These are phyloP conservation scores for Cercospora sp. DNA, from an alignment of 2,329 filamentous ascomycete genomes.

Conservation along the genomic window DNA sequence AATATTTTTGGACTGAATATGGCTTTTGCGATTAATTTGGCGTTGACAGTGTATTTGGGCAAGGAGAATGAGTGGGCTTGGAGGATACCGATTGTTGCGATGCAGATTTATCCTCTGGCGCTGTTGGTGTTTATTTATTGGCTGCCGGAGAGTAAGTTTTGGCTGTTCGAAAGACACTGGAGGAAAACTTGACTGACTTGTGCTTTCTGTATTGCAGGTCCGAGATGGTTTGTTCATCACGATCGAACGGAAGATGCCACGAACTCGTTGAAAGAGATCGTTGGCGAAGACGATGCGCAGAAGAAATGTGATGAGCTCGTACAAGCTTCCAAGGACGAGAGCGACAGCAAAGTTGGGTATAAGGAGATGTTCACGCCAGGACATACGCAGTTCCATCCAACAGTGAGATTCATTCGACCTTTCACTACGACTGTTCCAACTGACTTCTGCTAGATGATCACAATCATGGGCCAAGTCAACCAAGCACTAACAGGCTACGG, in stretches of 20 bases:
- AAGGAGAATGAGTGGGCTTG: slow-evolving; percentile 62
- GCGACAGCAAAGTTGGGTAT: slow-evolving; percentile 50
- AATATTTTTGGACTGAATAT: slow-evolving; percentile 64
- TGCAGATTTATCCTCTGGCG: slow-evolving; percentile 60
- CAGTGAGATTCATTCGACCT: slow-evolving; percentile 26
- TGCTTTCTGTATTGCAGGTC: slow-evolving; percentile 32
- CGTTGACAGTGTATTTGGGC: slow-evolving; percentile 54
- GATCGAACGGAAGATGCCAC: slow-evolving; percentile 54
- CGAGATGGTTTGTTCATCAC: slow-evolving; percentile 58
- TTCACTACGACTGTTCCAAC: neutral
- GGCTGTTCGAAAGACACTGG: too few species aligned
- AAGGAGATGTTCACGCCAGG: slow-evolving; percentile 58
- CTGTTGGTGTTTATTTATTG: slow-evolving; percentile 55
- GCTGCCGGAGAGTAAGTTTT: slow-evolving; percentile 56
- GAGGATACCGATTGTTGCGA: slow-evolving; percentile 60
- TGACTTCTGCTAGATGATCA: slow-evolving; percentile 45
- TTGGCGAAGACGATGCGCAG: slow-evolving; percentile 52
- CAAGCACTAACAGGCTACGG: slow-evolving; percentile 56
- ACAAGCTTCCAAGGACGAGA: slow-evolving; percentile 53
- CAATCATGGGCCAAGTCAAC: slow-evolving; percentile 63
- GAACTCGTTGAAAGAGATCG: slow-evolving; percentile 50
- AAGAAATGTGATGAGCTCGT: slow-evolving; percentile 53
- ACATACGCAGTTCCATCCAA: slow-evolving; percentile 60
- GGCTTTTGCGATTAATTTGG: slow-evolving; percentile 61
- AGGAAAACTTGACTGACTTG: too few species aligned